Conservation (phyloP, 129 eudicot genomes). For the Artemisia tridentata region DNA sequence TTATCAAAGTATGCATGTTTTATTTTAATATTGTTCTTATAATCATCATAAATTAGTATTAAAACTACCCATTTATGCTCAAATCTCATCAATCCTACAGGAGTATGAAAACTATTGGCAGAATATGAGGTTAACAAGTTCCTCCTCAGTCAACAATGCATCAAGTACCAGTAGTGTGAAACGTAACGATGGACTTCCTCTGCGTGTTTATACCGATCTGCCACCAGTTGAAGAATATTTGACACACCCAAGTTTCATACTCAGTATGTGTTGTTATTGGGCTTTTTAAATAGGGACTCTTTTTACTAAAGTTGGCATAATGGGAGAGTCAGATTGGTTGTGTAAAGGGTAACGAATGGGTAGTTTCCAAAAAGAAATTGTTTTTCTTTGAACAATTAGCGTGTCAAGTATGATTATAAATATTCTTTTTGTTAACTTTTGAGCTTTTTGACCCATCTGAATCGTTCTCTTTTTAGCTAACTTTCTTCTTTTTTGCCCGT, state of each 20-base stretch:
- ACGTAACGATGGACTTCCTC: slow-evolving; percentile 40
- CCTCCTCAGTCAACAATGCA: slow-evolving; percentile 33
- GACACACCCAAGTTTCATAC: slow-evolving; percentile 69
- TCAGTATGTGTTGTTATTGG: slow-evolving; percentile 49
- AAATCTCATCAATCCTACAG: slow-evolving; percentile 37
- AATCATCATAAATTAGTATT: slow-evolving; percentile 1
- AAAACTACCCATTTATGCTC: not conserved
- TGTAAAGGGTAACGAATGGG: not conserved
- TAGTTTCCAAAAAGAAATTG: too few relatives aligned
- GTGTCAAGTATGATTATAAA: too few relatives aligned
- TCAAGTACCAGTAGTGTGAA: slow-evolving; percentile 45
- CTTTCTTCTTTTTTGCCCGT: too few relatives aligned
- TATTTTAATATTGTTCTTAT: not conserved
- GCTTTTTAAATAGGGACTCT: not conserved
- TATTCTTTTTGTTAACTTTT: too few relatives aligned
- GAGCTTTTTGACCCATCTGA: too few relatives aligned
- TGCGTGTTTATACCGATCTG: slow-evolving; percentile 81
- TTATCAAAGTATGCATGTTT: slow-evolving; percentile 58
- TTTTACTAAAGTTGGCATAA: not conserved
- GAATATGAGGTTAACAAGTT: slow-evolving; percentile 46
- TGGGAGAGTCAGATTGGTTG: not conserved
- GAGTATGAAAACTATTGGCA: slow-evolving; percentile 62
- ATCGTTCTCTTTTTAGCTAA: too few relatives aligned
- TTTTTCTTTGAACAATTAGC: too few relatives aligned
- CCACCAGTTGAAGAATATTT: slow-evolving; percentile 79